Evolutionary conservation across 139 green algal genomes (phyloP), one percentile per base, ranked within the genome.

Genomic region (Picochlorum sp.): DNA sequence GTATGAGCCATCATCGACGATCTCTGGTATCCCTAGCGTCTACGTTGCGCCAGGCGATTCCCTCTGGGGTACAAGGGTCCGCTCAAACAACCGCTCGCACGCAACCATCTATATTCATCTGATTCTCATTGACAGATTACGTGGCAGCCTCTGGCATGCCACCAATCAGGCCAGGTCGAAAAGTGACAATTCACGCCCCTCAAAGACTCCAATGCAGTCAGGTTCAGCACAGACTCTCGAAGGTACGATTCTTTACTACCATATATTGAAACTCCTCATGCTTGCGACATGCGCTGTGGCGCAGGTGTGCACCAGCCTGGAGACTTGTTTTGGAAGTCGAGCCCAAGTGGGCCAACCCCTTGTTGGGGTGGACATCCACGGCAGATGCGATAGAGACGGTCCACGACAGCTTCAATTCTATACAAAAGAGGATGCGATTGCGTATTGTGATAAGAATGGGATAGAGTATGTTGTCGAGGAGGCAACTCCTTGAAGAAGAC

Each of bases 311-410:
- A 0, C 83, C 83, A 11, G 61, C 69, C 2, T 96, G 89, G 89
- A 84, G 73, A 47, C 87, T 96, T 41, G 69, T 81, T 32, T 88
- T 95, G 28, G 77, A 88, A 9, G 81, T 68, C 13, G 38, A 76
- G 37, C 45, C 18, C 63, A 95, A 88, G 78, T 97, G 92, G 92
- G 67, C 87, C 58, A 98, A 98, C 79, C 91, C 91, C 2, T 80
- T 98, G 3, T 97, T 97, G 62, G 92, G 92, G 8, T 98, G 92
- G 92, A 97, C 91, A n/a, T 96, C 87, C 18, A 96, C 91, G 6
- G 85, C 77, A 1, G 92, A 98, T 70, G 70, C 88, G 0, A 55
- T 90, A 30, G 89, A 95, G 69, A 90, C 87, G 54, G 81, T 93
- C 23, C 37, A 2, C 72, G 83, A 28, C 57, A 78, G 2, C 57